Conservation (phyloP, 108 stramenopile genomes). For the Conticribra weissflogii region DNA sequence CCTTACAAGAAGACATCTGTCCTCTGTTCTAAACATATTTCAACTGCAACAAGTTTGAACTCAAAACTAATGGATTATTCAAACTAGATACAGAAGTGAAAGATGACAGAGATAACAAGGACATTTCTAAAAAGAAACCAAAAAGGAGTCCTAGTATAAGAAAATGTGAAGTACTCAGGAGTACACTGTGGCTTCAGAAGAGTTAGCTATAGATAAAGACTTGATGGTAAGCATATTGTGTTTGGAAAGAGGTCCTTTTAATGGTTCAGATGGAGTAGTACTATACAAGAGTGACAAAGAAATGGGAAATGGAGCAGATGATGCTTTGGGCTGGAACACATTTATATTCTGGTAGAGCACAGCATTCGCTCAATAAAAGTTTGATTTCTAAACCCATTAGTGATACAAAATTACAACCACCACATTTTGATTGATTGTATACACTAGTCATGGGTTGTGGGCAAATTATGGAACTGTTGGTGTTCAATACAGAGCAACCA, state of each 20-base stretch:
- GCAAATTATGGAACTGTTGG: constrained; percentile 10
- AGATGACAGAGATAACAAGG: no score
- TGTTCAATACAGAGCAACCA: constrained; percentile 9
- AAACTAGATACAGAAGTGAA: no score
- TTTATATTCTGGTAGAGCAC: constrained; percentile 1
- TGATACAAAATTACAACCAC: not conserved
- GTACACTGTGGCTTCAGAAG: not conserved
- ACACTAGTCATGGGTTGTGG: constrained; percentile 13
- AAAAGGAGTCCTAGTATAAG: not conserved
- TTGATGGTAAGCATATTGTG: no score
- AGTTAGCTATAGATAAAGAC: not conserved
- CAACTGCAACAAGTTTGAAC: not conserved
- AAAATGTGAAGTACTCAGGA: not conserved
- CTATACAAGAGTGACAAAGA: not conserved
- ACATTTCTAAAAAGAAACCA: not conserved
- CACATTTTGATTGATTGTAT: not conserved
- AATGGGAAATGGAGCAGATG: constrained; percentile 5
- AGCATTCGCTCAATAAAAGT: not conserved
- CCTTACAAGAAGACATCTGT: not conserved
- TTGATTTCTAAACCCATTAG: not conserved
- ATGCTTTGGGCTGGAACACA: not conserved
- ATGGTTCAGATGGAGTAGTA: not conserved
- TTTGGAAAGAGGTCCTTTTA: no score
- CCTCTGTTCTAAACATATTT: not conserved
- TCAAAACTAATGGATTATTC: no score